A percentile compares a stretch with the other conserved stretches of the same genome.
Conservation (phyloP, 345 rosid genomes). For the Mercurialis annua region DNA sequence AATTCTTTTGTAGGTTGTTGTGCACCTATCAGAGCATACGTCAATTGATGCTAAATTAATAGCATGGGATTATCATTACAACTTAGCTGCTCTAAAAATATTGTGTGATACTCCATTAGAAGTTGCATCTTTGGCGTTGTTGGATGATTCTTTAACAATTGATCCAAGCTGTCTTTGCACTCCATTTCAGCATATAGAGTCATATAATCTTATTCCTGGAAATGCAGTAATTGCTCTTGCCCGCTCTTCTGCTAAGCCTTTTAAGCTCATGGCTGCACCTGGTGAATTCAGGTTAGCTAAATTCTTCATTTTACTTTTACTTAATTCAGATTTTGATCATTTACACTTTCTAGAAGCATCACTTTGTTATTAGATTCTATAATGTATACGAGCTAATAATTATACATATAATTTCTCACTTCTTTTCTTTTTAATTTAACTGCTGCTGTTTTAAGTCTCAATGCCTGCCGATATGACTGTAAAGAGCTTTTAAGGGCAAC, state of each 20-base stretch:
- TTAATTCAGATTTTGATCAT: too few relatives aligned
- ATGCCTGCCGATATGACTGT: not conserved
- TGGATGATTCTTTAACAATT: not conserved
- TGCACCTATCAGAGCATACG: not conserved
- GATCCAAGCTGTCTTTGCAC: not conserved
- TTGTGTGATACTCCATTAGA: not conserved
- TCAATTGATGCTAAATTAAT: not conserved
- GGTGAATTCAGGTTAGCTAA: not conserved
- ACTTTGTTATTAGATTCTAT: not conserved
- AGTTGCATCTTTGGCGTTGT: not conserved
- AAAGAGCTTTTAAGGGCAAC: not conserved
- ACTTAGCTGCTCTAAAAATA: not conserved
- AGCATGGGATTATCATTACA: constrained; percentile 1
- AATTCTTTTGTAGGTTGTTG: not conserved
- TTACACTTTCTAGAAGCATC: too few relatives aligned
- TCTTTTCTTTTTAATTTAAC: not conserved
- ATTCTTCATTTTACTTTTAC: too few relatives aligned
- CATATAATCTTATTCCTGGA: not conserved
- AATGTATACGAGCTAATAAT: too few relatives aligned
- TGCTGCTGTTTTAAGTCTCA: not conserved
- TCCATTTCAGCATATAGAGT: not conserved
- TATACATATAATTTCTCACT: not conserved
- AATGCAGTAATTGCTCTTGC: not conserved
- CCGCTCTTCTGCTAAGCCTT: not conserved
- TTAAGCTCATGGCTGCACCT: not conserved